Evolutionary conservation across 805 yeast genomes (phyloP).

Genomic region (Limtongia smithiae): DNA sequence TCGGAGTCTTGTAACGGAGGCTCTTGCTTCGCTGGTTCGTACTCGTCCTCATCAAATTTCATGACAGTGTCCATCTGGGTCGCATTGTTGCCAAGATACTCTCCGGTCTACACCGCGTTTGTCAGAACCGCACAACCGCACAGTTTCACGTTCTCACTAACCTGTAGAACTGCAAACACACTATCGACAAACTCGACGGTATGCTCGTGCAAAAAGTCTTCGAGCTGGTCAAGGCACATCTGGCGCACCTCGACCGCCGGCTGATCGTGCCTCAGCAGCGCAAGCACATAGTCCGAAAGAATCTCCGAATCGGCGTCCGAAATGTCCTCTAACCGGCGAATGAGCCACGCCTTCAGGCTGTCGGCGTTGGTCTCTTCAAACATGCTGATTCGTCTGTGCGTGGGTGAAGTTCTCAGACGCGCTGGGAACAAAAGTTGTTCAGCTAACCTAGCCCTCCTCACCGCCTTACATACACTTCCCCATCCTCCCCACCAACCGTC

Average conservation of each 20-base stretch:
- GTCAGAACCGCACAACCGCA: too few species aligned
- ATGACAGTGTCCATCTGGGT: too few species aligned
- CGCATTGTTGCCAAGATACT: too few species aligned
- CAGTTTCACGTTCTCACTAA: too few species aligned
- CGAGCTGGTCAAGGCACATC: conserved; percentile 39
- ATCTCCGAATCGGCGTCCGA: conserved; percentile 46
- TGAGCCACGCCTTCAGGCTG: conserved; percentile 36
- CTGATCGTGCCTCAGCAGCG: conserved; percentile 41
- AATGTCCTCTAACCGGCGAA: conserved; percentile 24
- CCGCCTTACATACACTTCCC: too few species aligned
- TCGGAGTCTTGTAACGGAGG: too few species aligned
- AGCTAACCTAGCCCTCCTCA: too few species aligned
- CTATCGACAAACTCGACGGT: conserved; percentile 36
- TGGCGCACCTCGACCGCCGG: conserved; percentile 38
- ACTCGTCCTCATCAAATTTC: too few species aligned
- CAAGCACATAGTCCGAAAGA: conserved; percentile 45
- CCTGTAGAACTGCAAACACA: conserved; percentile 36
- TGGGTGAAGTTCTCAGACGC: too few species aligned
- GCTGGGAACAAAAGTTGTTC: too few species aligned
- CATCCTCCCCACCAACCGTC: background rate
- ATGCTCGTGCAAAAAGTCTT: conserved; percentile 41
- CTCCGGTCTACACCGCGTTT: too few species aligned
- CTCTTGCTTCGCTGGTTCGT: too few species aligned
- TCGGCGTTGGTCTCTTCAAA: conserved; percentile 14
- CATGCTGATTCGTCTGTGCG: conserved; percentile 1